phyloP scores from a whole-genome alignment of 2,329 filamentous ascomycete species.

The Alternaria incomplexa region DNA sequence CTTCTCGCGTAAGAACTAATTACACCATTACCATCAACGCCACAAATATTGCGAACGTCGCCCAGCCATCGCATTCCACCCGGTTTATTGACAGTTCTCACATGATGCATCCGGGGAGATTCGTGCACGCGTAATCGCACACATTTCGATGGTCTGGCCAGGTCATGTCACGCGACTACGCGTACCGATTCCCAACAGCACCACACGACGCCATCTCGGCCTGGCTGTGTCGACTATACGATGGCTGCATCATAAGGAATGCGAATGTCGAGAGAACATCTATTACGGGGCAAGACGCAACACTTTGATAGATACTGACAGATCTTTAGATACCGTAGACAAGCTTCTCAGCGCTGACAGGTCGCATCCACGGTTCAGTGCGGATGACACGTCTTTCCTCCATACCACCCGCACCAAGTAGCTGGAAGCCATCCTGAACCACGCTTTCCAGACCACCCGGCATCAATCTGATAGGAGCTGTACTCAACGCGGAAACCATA shows the following conservation, averaged over 20 bases:
- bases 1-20: background rate
- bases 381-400: slow-evolving; percentile 24
- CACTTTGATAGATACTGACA: background rate
- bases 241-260: no score
- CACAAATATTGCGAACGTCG: background rate
- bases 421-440: slow-evolving; percentile 21
- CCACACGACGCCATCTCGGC: background rate
- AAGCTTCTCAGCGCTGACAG: slow-evolving; percentile 52
- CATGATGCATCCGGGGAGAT: background rate
- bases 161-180: background rate
- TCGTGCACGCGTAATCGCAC: background rate
- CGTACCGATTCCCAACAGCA: background rate
- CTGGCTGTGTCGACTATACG: background rate
- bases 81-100: background rate
- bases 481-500: slow-evolving; percentile 18
- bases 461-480: slow-evolving; percentile 41
- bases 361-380: slow-evolving; percentile 44
- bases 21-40: background rate
- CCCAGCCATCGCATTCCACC: background rate
- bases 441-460: slow-evolving; percentile 30
- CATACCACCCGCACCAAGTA: slow-evolving; percentile 31
- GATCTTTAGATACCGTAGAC: slow-evolving; percentile 18
- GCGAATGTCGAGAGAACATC: background rate
- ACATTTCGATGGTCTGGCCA: background rate
- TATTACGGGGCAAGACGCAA: background rate